Percentiles rank a stretch among this genome's conserved stretches.
Evolutionary conservation across 768 basidiomycete genomes (phyloP).

Genomic region (Dioszegia hungarica): DNA sequence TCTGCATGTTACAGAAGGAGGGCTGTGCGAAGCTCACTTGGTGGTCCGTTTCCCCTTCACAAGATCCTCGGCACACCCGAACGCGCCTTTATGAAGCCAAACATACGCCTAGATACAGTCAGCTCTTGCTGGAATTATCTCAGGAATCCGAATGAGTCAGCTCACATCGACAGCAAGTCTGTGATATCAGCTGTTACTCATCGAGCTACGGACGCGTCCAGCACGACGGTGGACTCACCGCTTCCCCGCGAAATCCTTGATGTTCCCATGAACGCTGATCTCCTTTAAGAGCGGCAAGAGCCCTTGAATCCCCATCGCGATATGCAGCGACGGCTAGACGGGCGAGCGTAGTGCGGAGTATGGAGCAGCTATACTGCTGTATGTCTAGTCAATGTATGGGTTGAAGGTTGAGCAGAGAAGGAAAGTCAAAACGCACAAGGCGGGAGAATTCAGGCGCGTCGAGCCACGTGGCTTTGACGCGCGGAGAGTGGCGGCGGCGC

Average conservation of each 20-base stretch:
- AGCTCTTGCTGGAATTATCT: not conserved
- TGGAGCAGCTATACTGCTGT: too few relatives aligned
- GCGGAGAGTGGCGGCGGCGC: too few relatives aligned
- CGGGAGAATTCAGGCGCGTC: too few relatives aligned
- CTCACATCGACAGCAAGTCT: constrained; percentile 74
- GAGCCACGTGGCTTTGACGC: too few relatives aligned
- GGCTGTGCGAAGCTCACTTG: constrained; percentile 63
- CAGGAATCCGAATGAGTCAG: too few relatives aligned
- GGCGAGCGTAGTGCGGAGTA: too few relatives aligned
- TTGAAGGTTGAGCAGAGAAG: too few relatives aligned
- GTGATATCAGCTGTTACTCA: constrained; percentile 17
- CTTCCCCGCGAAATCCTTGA: constrained; percentile 76
- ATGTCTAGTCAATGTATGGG: too few relatives aligned
- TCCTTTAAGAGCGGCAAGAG: constrained; percentile 84
- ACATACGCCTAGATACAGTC: constrained; percentile 63
- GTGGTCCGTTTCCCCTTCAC: constrained; percentile 76
- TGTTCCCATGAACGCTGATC: constrained; percentile 70
- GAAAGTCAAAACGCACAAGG: too few relatives aligned
- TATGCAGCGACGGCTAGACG: not conserved
- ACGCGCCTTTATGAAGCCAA: constrained; percentile 63
- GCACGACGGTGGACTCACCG: constrained; percentile 50
- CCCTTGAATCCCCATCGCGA: constrained; percentile 81
- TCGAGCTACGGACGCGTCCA: not conserved
- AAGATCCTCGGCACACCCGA: constrained; percentile 82
- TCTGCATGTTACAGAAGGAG: not conserved